These are phyloP conservation scores for Penicillium silybi DNA, from an alignment of 495 filamentous ascomycete genomes.

Conservation along the genomic window DNA sequence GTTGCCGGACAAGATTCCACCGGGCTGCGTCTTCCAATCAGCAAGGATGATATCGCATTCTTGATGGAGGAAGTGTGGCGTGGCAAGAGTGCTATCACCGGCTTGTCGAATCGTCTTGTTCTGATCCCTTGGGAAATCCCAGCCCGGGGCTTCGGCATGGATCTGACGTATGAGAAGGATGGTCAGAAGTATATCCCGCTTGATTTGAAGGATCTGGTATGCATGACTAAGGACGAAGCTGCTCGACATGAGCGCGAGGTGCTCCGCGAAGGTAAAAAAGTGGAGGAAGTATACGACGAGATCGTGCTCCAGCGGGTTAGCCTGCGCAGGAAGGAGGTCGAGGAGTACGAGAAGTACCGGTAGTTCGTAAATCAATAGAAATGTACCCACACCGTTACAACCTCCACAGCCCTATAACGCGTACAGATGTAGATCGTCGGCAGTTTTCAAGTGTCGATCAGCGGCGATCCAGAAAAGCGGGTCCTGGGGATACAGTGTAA, in stretches of 20 bases:
- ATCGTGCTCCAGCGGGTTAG: slow-evolving; percentile 62
- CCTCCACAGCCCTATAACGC: neutral
- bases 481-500: neutral
- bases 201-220: slow-evolving; percentile 69
- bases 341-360: slow-evolving; percentile 49
- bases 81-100: slow-evolving; percentile 78
- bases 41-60: slow-evolving; percentile 74
- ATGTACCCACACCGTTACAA: neutral
- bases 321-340: slow-evolving; percentile 58
- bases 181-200: slow-evolving; percentile 69
- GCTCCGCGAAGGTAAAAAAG: slow-evolving; percentile 61
- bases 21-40: slow-evolving; percentile 75
- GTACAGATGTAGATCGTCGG: too few relatives aligned
- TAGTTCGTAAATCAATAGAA: slow-evolving; percentile 1
- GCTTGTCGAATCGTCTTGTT: slow-evolving; percentile 69
- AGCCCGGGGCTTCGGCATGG: slow-evolving; percentile 44
- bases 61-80: slow-evolving; percentile 85
- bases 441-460: slow-evolving; percentile 1
- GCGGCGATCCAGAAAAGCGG: slow-evolving; percentile 4
- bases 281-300: slow-evolving; percentile 68
- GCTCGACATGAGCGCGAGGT: slow-evolving; percentile 74
- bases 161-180: slow-evolving; percentile 41
- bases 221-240: slow-evolving; percentile 97
- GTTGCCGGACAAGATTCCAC: slow-evolving; percentile 55
- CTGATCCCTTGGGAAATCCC: slow-evolving; percentile 72